Conservation (phyloP, 1,284 basidiomycete species). For the Malassezia globosa region DNA sequence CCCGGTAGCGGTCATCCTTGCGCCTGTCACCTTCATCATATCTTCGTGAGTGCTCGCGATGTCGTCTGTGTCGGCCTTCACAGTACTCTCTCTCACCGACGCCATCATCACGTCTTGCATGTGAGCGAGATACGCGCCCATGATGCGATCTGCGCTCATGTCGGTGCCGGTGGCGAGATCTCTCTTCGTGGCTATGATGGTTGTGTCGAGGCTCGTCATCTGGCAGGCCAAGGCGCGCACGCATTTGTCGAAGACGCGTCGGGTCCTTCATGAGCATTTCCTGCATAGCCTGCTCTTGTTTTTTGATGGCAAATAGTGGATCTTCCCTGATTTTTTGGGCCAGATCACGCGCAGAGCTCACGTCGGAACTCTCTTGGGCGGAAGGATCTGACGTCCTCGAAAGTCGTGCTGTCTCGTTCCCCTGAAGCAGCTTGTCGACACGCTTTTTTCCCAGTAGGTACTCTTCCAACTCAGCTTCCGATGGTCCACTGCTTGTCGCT, state of each 20-base stretch:
- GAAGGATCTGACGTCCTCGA: constrained; percentile 16
- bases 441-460: constrained; percentile 96
- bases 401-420: constrained; percentile 63
- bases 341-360: constrained; percentile 65
- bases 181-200: not conserved
- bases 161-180: not conserved
- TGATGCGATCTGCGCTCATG: too few species aligned
- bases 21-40: not conserved
- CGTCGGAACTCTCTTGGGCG: constrained; percentile 47
- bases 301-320: constrained; percentile 87
- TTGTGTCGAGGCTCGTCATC: constrained; percentile 38
- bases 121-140: too few species aligned
- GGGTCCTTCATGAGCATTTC: constrained; percentile 83
- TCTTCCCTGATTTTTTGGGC: constrained; percentile 91
- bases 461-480: constrained; percentile 74
- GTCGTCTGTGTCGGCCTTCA: too few species aligned
- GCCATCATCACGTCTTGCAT: too few species aligned
- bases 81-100: constrained; percentile 23
- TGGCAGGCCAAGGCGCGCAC: constrained; percentile 62
- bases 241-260: constrained; percentile 57
- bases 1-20: not conserved
- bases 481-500: constrained; percentile 66
- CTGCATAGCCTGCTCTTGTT: constrained; percentile 87
- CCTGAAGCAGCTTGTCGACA: constrained; percentile 82
- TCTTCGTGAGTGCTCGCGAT: not conserved